phyloP scores from a whole-genome alignment of 257 asterid species.

The Fraxinus cuspidata region DNA sequence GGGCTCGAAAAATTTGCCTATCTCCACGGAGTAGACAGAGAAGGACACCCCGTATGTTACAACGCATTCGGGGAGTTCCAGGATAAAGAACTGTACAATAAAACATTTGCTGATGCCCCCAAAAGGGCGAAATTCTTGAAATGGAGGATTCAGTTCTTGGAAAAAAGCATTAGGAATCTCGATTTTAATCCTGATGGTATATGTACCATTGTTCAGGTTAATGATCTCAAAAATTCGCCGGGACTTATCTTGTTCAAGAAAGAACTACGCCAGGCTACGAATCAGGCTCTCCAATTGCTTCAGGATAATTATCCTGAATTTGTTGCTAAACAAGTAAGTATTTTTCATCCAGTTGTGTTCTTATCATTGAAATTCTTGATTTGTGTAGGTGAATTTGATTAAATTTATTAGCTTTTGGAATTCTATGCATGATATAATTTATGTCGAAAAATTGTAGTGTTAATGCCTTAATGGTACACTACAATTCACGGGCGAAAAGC shows the following conservation, averaged over 20 bases:
- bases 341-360: not conserved
- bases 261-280: constrained; percentile 68
- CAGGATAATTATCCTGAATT: constrained; percentile 84
- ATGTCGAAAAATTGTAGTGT: not conserved
- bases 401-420: not conserved
- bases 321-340: constrained; percentile 72
- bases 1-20: constrained; percentile 61
- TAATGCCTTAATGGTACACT: not conserved
- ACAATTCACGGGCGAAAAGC: not conserved
- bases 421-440: not conserved
- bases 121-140: constrained; percentile 60
- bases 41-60: constrained; percentile 68
- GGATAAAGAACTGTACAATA: constrained; percentile 66
- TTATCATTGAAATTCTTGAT: not conserved
- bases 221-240: constrained; percentile 71
- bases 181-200: constrained; percentile 65
- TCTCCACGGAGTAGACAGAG: constrained; percentile 59
- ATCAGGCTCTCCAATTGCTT: constrained; percentile 72
- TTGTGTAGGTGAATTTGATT: not conserved
- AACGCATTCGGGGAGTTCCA: constrained; percentile 74
- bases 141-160: constrained; percentile 67
- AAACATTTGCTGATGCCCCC: constrained; percentile 62
- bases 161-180: constrained; percentile 66
- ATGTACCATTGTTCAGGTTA: constrained; percentile 64
- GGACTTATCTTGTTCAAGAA: constrained; percentile 61